Evolutionary conservation across 116 monocot genomes (phyloP).

Genomic region (Iris pallida): DNA sequence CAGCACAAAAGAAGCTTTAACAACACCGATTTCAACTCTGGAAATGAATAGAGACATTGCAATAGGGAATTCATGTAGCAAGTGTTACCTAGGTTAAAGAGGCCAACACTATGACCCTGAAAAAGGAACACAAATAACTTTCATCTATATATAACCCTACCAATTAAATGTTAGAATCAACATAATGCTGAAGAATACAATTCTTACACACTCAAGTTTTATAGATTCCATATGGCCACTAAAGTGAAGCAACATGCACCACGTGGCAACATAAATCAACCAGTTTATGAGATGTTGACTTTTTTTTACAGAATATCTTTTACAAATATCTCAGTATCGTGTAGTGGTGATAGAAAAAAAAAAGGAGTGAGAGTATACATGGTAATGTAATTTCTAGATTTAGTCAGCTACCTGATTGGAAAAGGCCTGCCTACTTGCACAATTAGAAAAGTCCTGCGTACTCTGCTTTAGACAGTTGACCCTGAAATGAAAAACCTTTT

Average conservation of each 20-base stretch:
- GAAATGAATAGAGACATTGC: slow-evolving; percentile 87
- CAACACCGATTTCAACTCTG: slow-evolving; percentile 78
- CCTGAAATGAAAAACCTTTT: slow-evolving; percentile 42
- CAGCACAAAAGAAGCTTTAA: slow-evolving; percentile 13
- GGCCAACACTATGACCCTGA: slow-evolving; percentile 76
- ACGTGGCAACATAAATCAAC: too few relatives aligned
- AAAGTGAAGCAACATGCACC: neutral
- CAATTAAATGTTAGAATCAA: too few relatives aligned
- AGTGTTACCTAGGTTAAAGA: slow-evolving; percentile 87
- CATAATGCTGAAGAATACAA: neutral
- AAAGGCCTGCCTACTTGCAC: too few relatives aligned
- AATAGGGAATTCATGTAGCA: slow-evolving; percentile 94
- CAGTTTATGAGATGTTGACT: too few relatives aligned
- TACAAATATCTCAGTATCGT: too few relatives aligned
- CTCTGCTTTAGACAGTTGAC: slow-evolving; percentile 70
- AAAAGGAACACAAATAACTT: neutral
- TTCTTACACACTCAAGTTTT: neutral
- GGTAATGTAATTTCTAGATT: too few relatives aligned
- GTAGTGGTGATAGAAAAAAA: too few relatives aligned
- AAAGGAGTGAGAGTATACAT: too few relatives aligned
- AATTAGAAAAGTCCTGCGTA: too few relatives aligned
- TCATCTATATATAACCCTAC: too few relatives aligned
- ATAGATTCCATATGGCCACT: neutral
- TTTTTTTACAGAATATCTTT: too few relatives aligned
- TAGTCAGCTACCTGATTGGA: too few relatives aligned